Evolutionary conservation across 495 filamentous ascomycete species (phyloP).

Genomic region (Oidiodendron maius): DNA sequence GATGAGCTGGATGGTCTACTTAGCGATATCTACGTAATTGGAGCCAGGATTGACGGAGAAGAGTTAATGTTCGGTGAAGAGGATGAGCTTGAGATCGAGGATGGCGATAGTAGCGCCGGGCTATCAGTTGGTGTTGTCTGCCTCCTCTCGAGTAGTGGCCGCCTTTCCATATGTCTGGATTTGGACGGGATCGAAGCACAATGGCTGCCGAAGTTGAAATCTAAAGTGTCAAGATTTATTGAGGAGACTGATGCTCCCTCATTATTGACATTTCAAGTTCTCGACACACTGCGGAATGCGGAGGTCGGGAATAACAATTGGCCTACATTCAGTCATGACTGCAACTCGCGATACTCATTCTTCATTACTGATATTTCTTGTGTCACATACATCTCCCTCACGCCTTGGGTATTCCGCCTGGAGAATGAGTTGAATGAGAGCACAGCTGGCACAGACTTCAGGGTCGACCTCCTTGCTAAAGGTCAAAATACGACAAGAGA

Average conservation of each 20-base stretch:
- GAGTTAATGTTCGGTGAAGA: slow-evolving; percentile 59
- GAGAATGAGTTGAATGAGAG: slow-evolving; percentile 69
- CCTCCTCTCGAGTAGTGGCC: slow-evolving; percentile 64
- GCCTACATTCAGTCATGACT: slow-evolving; percentile 70
- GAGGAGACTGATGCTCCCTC: slow-evolving; percentile 26
- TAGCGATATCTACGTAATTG: slow-evolving; percentile 49
- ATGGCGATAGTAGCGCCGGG: slow-evolving; percentile 50
- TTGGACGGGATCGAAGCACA: slow-evolving; percentile 74
- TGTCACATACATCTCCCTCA: slow-evolving; percentile 63
- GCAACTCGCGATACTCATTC: slow-evolving; percentile 68
- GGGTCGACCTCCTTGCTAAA: slow-evolving; percentile 63
- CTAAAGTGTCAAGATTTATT: slow-evolving; percentile 5
- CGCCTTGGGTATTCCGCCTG: slow-evolving; percentile 68
- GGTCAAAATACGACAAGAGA: slow-evolving; percentile 56
- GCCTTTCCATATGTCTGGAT: slow-evolving; percentile 74
- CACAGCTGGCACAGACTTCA: slow-evolving; percentile 62
- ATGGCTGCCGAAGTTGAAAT: slow-evolving; percentile 61
- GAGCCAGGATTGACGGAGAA: slow-evolving; percentile 45
- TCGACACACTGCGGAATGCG: slow-evolving; percentile 53
- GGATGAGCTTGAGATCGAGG: slow-evolving; percentile 45
- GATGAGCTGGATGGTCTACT: slow-evolving; percentile 62
- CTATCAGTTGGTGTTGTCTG: slow-evolving; percentile 70
- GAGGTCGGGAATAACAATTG: slow-evolving; percentile 49
- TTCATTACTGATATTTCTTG: slow-evolving; percentile 70
- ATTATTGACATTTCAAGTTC: slow-evolving; percentile 44